Percentiles rank a stretch among this genome's conserved stretches.
These are phyloP conservation scores for Amanita rimosa DNA, from an alignment of 768 basidiomycete genomes.

Conservation along the genomic window DNA sequence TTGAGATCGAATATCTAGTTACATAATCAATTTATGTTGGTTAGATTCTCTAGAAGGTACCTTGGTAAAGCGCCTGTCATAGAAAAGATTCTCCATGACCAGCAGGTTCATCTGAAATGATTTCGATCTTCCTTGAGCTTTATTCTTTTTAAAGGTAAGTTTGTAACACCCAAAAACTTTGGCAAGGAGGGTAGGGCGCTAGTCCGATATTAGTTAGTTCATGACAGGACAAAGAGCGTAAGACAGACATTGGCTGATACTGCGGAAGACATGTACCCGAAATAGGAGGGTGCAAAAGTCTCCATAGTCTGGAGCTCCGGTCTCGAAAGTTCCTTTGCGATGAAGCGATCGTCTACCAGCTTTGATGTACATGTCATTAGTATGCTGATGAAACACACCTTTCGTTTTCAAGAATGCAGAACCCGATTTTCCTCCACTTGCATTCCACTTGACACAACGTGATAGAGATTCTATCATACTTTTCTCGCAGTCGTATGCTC, in stretches of 20 bases:
- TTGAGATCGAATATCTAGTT: constrained; percentile 91
- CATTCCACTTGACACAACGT: constrained; percentile 93
- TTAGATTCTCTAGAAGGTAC: constrained; percentile 21
- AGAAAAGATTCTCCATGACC: constrained; percentile 97
- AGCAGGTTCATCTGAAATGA: constrained; percentile 89
- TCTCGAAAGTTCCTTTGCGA: constrained; percentile 90
- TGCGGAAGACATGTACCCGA: constrained; percentile 96
- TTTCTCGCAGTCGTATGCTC: constrained; percentile 88
- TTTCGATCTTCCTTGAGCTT: constrained; percentile 52
- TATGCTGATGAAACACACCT: constrained; percentile 34
- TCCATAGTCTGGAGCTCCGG: constrained; percentile 92
- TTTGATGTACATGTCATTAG: constrained; percentile 3
- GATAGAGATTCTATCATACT: constrained; percentile 91
- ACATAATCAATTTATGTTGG: background rate
- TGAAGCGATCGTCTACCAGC: constrained; percentile 86
- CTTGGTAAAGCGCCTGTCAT: constrained; percentile 83
- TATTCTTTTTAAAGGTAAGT: constrained; percentile 76
- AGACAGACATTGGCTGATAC: constrained; percentile 67
- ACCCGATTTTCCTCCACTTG: constrained; percentile 91
- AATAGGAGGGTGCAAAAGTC: constrained; percentile 94
- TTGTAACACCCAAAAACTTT: constrained; percentile 98
- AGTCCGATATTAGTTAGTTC: constrained; percentile 9
- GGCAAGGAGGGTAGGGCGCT: constrained; percentile 91
- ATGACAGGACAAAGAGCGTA: constrained; percentile 1
- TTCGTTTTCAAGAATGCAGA: constrained; percentile 94